These are phyloP conservation scores for Blastocystis sp. DNA, from an alignment of 352 stramenopile species.

Conservation along the genomic window DNA sequence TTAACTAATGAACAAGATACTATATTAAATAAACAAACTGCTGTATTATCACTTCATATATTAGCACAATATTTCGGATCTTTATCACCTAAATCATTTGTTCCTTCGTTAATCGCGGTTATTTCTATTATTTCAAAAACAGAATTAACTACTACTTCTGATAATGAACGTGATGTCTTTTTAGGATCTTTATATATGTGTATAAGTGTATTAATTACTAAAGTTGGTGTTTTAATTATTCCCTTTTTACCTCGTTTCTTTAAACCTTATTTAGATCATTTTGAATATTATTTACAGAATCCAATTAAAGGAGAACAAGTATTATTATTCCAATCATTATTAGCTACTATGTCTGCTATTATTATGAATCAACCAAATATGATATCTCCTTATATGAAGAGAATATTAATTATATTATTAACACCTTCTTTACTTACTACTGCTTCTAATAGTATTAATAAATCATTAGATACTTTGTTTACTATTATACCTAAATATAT, in stretches of 20 bases:
- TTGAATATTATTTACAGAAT: too few species aligned
- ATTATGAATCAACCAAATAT: slow-evolving; percentile 7
- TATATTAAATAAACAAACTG: slow-evolving; percentile 11
- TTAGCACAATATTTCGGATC: slow-evolving; percentile 24
- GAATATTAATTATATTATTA: slow-evolving; percentile 6
- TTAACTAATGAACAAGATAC: neutral
- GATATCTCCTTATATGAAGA: slow-evolving; percentile 19
- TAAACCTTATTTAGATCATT: slow-evolving; percentile 2
- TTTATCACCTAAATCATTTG: neutral
- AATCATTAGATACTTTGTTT: neutral
- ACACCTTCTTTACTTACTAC: neutral
- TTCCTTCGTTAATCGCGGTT: neutral
- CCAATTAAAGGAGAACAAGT: too few species aligned
- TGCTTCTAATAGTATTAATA: neutral
- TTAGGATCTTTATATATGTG: slow-evolving; percentile 28
- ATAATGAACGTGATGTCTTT: neutral
- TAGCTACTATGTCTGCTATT: slow-evolving; percentile 1
- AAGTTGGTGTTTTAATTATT: slow-evolving; percentile 17
- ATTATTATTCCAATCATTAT: slow-evolving; percentile 9
- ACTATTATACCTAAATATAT: slow-evolving; percentile 21
- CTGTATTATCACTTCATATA: slow-evolving; percentile 22
- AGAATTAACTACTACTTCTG: neutral
- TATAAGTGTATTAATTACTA: slow-evolving; percentile 8
- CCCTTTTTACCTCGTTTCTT: slow-evolving; percentile 10
- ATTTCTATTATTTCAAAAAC: slow-evolving; percentile 20